These are phyloP conservation scores for Hypomyces rosellus DNA, from an alignment of 2,329 filamentous ascomycete genomes.

Conservation along the genomic window DNA sequence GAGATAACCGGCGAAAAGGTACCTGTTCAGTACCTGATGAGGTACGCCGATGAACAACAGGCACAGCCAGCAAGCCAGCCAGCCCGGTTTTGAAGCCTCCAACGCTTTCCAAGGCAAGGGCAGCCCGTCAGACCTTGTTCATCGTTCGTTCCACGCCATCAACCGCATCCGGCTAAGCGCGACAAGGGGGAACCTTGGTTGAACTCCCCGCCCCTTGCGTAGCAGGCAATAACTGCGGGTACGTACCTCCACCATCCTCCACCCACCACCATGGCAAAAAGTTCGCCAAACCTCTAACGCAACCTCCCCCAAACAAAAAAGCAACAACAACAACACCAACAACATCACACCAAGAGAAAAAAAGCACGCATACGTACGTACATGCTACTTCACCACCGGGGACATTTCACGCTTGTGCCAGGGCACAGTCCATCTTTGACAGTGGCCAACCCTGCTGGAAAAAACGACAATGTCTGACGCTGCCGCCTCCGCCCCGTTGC, in stretches of 20 bases:
- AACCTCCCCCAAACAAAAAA: constrained; percentile 10
- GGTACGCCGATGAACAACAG: too few relatives aligned
- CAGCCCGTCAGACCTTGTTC: constrained; percentile 1
- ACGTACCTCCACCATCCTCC: too few relatives aligned
- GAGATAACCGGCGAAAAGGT: background rate
- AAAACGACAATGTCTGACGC: constrained; percentile 4
- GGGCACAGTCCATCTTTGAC: too few relatives aligned
- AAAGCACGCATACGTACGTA: background rate
- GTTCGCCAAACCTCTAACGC: constrained; percentile 6
- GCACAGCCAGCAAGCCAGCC: too few relatives aligned
- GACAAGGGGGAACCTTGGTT: constrained; percentile 3
- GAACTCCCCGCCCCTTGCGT: constrained; percentile 8
- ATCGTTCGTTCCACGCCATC: background rate
- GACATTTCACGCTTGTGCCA: background rate
- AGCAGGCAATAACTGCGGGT: background rate
- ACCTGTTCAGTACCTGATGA: background rate
- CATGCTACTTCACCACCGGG: too few relatives aligned
- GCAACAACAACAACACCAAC: constrained; percentile 2
- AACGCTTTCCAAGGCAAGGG: background rate
- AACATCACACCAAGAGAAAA: background rate
- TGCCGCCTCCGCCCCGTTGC: constrained; percentile 4
- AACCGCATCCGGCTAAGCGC: constrained; percentile 3
- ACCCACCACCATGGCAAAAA: too few relatives aligned
- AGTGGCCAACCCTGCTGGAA: too few relatives aligned
- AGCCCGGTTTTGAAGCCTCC: too few relatives aligned